Evolutionary conservation across 2,329 filamentous ascomycete species (phyloP), one percentile per base, ranked within the genome.

Genomic region (Chaetomiaceae sp.): DNA sequence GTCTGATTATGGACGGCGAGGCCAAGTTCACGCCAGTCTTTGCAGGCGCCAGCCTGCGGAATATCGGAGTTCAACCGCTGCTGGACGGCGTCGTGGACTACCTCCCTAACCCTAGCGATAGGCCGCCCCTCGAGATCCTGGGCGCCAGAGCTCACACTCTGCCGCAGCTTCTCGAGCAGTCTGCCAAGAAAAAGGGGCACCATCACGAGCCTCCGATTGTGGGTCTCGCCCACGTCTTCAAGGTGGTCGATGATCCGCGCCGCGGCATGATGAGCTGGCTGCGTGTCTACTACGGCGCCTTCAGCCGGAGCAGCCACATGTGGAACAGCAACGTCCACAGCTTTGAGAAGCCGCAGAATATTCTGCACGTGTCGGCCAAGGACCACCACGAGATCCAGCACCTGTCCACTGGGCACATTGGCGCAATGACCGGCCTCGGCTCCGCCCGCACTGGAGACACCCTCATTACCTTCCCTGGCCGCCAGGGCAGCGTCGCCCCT

Each of bases 361-460:
- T 97, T 33, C 74, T 96, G 51, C 91, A 91, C 61, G 95, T 97
- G 75, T 95, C 94, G 56, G 94, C 90, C 47, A 86, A 85, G 33
- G 89, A 95, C 65, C 87, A 91, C 0, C 82, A 95, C 15, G 91
- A 96, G 59, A 85, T 97, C 20, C 81, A 86, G 19, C 82, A 85
- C 25, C 87, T 99, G 34, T 76, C 83, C 3, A 83, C 89, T 0
- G 94, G 94, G 0, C 91, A 97, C 66, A 99, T 99, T 56, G 94
- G 94, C 29, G 94, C 96, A 4, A 86, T 99, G 47, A 85, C 88
- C 14, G 94, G 92, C 0, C 79, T 97, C 17, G 96, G 96, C 67
- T 82, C 87, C 63, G 87, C 92, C n/a, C 81, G 94, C 34, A 99
- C 94, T 1, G 94, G 94, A 1, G 94, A 99, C 65, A 99, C 94